Percentiles rank a stretch among this genome's conserved stretches.
Conservation (phyloP, 306 rosid species). For the Cyclanthera cordifolia region DNA sequence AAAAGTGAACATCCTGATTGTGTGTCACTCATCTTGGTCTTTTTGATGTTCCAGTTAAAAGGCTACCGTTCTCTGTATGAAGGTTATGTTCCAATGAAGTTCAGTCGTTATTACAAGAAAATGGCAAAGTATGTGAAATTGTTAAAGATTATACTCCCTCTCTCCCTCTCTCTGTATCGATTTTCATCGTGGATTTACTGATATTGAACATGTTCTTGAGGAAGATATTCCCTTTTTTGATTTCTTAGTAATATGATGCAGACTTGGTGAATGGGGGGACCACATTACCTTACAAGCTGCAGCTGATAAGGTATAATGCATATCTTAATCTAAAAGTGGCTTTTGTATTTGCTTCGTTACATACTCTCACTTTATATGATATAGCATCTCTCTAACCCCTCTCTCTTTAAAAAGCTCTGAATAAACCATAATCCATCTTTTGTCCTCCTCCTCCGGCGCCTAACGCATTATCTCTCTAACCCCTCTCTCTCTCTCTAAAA, state of each 20-base stretch:
- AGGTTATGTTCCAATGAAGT: constrained; percentile 90
- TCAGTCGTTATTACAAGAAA: constrained; percentile 60
- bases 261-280: constrained; percentile 98
- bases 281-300: constrained; percentile 95
- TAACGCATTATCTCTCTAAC: no score
- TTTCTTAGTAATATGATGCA: constrained; percentile 23
- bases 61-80: constrained; percentile 54
- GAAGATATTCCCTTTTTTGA: constrained; percentile 15
- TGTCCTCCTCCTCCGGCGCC: no score
- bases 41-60: constrained; percentile 55
- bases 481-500: no score
- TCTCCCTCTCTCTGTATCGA: constrained; percentile 11
- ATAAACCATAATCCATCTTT: no score
- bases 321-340: no score
- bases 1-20: constrained; percentile 7
- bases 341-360: background rate
- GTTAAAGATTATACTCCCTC: constrained; percentile 4
- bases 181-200: constrained; percentile 4
- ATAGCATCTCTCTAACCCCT: no score
- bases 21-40: constrained; percentile 27
- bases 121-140: constrained; percentile 61
- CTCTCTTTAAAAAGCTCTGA: no score
- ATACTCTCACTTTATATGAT: no score
- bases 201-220: background rate
- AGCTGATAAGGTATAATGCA: background rate